A percentile compares a stretch with the other conserved stretches of the same genome.
These are phyloP conservation scores for Xanthoconium separans DNA, from an alignment of 1,284 basidiomycete genomes.

Conservation along the genomic window DNA sequence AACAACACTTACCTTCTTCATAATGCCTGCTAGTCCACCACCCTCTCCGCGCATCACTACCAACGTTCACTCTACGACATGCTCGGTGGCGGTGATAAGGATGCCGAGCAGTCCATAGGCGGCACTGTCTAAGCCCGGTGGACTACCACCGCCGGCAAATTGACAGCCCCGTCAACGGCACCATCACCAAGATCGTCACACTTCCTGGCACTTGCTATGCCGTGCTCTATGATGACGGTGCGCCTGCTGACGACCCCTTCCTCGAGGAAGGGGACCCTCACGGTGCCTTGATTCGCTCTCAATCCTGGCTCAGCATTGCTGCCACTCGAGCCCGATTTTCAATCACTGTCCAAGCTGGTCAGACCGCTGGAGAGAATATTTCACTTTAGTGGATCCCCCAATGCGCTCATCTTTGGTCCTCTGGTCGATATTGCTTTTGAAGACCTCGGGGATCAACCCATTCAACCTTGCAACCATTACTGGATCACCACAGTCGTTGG, in stretches of 20 bases:
- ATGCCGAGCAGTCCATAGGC: slow-evolving; percentile 25
- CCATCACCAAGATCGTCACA: not conserved
- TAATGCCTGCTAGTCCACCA: slow-evolving; percentile 5
- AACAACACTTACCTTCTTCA: not conserved
- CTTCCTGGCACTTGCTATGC: not conserved
- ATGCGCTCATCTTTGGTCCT: not conserved
- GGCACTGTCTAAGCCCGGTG: slow-evolving; percentile 48
- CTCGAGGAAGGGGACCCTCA: slow-evolving; percentile 6
- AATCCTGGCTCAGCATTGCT: slow-evolving; percentile 12
- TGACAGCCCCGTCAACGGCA: slow-evolving; percentile 36
- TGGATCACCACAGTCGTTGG: not conserved
- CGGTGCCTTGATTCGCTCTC: not conserved
- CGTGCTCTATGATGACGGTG: not conserved
- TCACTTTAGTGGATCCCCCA: slow-evolving; percentile 5
- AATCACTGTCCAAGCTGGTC: no score
- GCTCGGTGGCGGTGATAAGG: not conserved
- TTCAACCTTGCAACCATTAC: not conserved
- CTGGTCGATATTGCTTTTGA: not conserved
- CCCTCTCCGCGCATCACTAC: not conserved
- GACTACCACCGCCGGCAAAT: slow-evolving; percentile 61
- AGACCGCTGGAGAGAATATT: no score
- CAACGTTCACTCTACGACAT: slow-evolving; percentile 4
- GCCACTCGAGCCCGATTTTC: slow-evolving; percentile 46
- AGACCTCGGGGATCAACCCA: not conserved
- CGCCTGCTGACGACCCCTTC: not conserved